Evolutionary conservation across 805 yeast genomes (phyloP).

Genomic region (Monosporozyma servazzii): DNA sequence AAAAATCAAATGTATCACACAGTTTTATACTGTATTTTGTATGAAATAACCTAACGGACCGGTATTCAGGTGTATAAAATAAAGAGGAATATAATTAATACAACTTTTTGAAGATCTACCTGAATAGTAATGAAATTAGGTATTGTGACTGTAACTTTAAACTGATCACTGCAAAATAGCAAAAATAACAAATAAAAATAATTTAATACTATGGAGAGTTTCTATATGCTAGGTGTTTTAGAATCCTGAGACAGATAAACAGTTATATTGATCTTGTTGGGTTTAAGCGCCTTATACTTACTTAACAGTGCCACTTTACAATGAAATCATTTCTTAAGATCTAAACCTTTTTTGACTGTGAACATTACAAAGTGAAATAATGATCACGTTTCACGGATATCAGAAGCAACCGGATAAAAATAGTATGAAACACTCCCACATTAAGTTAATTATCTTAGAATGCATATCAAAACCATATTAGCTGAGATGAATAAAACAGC

Average conservation of each 20-base stretch:
- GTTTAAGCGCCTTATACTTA: neutral
- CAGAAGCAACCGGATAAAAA: neutral
- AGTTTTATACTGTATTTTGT: neutral
- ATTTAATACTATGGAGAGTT: neutral
- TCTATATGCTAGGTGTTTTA: neutral
- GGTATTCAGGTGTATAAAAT: neutral
- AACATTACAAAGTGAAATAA: neutral
- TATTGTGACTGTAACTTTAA: neutral
- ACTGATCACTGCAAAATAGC: neutral
- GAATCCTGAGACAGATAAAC: neutral
- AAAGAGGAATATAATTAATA: neutral
- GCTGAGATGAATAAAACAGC: neutral
- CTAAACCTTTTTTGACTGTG: neutral
- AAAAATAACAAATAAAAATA: neutral
- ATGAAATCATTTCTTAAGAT: neutral
- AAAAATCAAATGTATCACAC: neutral
- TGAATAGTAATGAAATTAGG: neutral
- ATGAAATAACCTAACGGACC: neutral
- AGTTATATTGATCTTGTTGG: neutral
- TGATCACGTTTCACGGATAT: neutral
- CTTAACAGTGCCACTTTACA: neutral
- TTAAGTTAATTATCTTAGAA: neutral
- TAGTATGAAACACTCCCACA: neutral
- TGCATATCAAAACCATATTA: neutral
- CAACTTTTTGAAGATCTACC: neutral